A percentile compares a stretch with the other conserved stretches of the same genome.
phyloP scores from a whole-genome alignment of 2,329 filamentous ascomycete species.

The Xylaria sp. region DNA sequence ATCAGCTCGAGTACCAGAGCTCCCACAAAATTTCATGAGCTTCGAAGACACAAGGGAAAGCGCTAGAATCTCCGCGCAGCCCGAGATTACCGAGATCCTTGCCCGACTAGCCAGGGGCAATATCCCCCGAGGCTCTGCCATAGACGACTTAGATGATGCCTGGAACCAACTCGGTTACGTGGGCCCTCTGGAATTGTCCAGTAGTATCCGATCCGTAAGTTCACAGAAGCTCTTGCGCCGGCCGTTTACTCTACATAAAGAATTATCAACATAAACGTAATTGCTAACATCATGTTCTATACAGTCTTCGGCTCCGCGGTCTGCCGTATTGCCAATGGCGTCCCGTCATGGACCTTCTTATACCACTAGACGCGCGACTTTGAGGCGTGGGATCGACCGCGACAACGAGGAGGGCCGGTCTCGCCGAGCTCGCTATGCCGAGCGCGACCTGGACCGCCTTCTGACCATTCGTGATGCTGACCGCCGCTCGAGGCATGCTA shows the following conservation, averaged over 20 bases:
- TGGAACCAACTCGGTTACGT: not conserved
- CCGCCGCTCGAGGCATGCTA: not conserved
- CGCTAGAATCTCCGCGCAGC: conserved; percentile 8
- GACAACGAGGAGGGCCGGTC: conserved; percentile 1
- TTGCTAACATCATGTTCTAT: not conserved
- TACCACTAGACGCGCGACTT: not conserved
- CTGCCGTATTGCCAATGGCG: not conserved
- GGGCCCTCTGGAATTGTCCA: not conserved
- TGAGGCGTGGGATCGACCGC: not conserved
- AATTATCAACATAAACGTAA: not conserved
- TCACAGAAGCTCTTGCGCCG: no score
- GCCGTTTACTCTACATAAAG: no score
- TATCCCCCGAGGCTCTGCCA: not conserved
- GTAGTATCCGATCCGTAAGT: not conserved
- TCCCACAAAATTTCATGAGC: conserved; percentile 12
- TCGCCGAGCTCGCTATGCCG: not conserved
- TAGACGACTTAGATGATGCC: conserved; percentile 1
- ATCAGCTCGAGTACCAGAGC: not conserved
- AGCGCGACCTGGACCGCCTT: not conserved
- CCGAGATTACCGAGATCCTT: conserved; percentile 1
- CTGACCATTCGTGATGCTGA: not conserved
- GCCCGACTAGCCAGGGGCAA: not conserved
- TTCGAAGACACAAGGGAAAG: no score
- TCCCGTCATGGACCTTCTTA: not conserved
- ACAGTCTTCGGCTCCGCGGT: not conserved